Evolutionary conservation across 2,329 filamentous ascomycete genomes (phyloP), one percentile per base, ranked within the genome.

Genomic region (Trichophyton schoenleinii): DNA sequence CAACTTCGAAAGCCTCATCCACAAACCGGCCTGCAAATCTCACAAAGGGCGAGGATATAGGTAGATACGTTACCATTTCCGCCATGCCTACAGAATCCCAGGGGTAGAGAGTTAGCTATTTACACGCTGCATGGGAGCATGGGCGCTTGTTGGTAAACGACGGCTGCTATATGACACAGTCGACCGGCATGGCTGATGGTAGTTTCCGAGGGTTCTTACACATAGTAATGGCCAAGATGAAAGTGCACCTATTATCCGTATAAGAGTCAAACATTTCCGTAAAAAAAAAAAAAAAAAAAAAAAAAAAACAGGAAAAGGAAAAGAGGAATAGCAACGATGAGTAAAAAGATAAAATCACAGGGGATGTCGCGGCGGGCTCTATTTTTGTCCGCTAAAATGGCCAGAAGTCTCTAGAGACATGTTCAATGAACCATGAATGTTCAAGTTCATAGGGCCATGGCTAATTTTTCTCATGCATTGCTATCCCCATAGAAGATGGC

Each of bases 51-150:
- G 73, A 75, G 3, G 75, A 75, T 13, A 80, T 74, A 11, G 78
- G 78, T 31, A 78, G 66, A 64, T 77, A 80, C 28, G 75, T 79
- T 20, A 78, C 74, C 78, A 80, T 80, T 67, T 81, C 79, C 48
- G 77, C 78, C 68, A 76, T 71, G 66, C 71, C 74, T 76, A 57
- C 64, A 58, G 34, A 38, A 25, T 48, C 11, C 20, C 20, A 31
- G 2, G 8, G 13, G 46, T 59, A 25, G 41, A 18, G 7, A 46
- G 18, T 31, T 31, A 59, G 25, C 9, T 46, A n/a, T 18, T n/a
- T 15, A 44, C 22, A 25, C 7, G 57, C 28, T 46, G 41, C 25
- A 13, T 31, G 42, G 18, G 57, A 9, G 41, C 6, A 20, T 58
- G 31, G 57, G 57, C 5, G 57, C 57, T 58, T 46, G 42, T 44